Evolutionary conservation across 495 filamentous ascomycete species (phyloP), one percentile per base, ranked within the genome.

Genomic region (Daldinia childiae): DNA sequence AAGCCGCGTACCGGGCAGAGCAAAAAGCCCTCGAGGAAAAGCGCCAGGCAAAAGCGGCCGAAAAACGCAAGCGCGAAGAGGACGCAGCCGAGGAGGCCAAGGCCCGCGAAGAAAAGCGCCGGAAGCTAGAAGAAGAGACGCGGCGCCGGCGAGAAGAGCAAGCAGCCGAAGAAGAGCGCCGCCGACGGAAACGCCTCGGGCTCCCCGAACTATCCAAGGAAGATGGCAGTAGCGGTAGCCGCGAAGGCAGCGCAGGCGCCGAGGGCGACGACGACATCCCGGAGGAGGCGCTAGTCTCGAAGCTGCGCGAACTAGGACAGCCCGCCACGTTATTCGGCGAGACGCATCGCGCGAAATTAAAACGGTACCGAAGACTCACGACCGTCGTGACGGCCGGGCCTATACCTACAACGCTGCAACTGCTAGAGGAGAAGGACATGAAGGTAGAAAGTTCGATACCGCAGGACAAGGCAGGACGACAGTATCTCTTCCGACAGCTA

Each of bases 51-150:
- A 88, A 87, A 38, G 82, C 87, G 0, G 83, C 85, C 8, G 86
- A 90, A 66, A 98, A 98, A 79, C 93, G 94, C 60, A 94, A 94
- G 80, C 85, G 87, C n/a, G 94, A 98, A 56, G 95, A 97, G 19
- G 95, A 97, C 21, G 93, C 92, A 58, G 87, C 88, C 4, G 84
- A 87, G 19, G 89, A 90, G 38, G 85, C 86, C 51, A 86, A 84
- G 7, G 85, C 85, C 30, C 87, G 93, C 12, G 92, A 95, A 52
- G 92, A 93, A 68, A 97, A 97, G 81, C 89, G 91, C 66, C 86
- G 86, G 63, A 84, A 86, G 52, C 84, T 98, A 6, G 94, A 93
- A 1, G 93, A 97, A 69, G 93, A 97, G 72, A 90, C 89, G 17
- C 84, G 88, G 29, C 79, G 77, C 55, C 80, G 86, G 71, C 83